Evolutionary conservation across 495 filamentous ascomycete species (phyloP).

Genomic region (Oidiodendron maius): DNA sequence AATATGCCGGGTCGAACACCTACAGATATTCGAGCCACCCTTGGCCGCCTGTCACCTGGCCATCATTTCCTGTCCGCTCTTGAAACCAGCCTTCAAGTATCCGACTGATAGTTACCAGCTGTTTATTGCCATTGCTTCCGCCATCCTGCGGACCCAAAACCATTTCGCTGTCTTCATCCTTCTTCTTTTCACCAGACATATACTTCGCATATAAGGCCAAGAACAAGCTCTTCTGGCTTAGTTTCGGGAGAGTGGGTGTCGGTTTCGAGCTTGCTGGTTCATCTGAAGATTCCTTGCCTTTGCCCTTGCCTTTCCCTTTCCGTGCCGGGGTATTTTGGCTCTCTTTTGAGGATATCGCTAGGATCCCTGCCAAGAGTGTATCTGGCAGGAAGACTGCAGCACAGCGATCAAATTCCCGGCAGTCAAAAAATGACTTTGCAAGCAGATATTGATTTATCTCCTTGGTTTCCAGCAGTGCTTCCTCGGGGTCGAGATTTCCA

Average conservation of each 20-base stretch:
- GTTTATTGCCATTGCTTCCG: conserved; percentile 74
- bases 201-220: conserved; percentile 88
- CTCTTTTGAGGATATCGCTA: conserved; percentile 35
- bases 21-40: conserved; percentile 91
- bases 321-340: conserved; percentile 30
- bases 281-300: conserved; percentile 9
- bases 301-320: conserved; percentile 35
- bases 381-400: conserved; percentile 83
- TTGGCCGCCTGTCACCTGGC: conserved; percentile 56
- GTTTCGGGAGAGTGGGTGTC: conserved; percentile 38
- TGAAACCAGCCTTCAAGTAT: conserved; percentile 72
- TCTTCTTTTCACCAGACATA: conserved; percentile 90
- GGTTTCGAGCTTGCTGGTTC: conserved; percentile 26
- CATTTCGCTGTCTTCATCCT: conserved; percentile 96
- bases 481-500: conserved; percentile 51
- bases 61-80: conserved; percentile 51
- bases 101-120: conserved; percentile 67
- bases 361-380: conserved; percentile 55
- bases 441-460: conserved; percentile 82
- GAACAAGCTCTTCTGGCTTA: conserved; percentile 91
- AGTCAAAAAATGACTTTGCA: conserved; percentile 94
- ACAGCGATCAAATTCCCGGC: conserved; percentile 91
- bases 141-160: conserved; percentile 89
- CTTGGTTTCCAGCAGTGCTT: conserved; percentile 71
- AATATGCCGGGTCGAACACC: background rate